These are phyloP conservation scores for Haberlea rhodopensis DNA, from an alignment of 257 asterid species.

Conservation along the genomic window DNA sequence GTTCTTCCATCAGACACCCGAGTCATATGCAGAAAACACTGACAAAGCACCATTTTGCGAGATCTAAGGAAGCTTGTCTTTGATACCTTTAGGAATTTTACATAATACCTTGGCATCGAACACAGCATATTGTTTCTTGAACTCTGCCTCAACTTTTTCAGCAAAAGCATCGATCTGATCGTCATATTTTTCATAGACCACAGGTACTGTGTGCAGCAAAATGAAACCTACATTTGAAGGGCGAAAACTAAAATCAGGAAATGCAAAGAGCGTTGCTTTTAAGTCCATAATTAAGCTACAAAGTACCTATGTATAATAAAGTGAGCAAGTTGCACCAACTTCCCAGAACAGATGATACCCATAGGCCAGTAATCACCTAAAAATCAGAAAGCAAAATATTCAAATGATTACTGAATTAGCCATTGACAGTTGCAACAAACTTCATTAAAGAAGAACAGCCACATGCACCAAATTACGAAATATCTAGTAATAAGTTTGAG, in stretches of 20 bases:
- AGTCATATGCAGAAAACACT: constrained; percentile 32
- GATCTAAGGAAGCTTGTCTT: constrained; percentile 51
- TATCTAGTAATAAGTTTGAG: no score
- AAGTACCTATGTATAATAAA: constrained; percentile 60
- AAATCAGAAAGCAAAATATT: constrained; percentile 6
- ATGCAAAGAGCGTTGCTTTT: neutral
- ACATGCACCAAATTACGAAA: neutral
- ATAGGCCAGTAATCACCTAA: constrained; percentile 74
- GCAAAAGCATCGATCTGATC: constrained; percentile 80
- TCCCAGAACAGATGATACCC: constrained; percentile 70
- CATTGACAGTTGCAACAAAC: neutral
- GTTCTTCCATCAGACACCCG: constrained; percentile 31
- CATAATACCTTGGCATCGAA: constrained; percentile 70
- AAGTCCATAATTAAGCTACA: constrained; percentile 9
- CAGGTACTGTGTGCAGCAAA: constrained; percentile 72
- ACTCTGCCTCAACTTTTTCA: constrained; percentile 77
- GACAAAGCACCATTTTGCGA: constrained; percentile 19
- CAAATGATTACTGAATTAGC: neutral
- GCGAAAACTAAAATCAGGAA: neutral
- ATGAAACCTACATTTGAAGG: constrained; percentile 47
- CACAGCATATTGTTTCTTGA: constrained; percentile 80
- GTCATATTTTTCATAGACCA: constrained; percentile 74
- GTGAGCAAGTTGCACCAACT: constrained; percentile 70
- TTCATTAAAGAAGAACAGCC: no score
- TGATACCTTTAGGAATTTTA: constrained; percentile 68